Conservation (phyloP, 345 rosid species). For the Eucalyptus tenuipes region DNA sequence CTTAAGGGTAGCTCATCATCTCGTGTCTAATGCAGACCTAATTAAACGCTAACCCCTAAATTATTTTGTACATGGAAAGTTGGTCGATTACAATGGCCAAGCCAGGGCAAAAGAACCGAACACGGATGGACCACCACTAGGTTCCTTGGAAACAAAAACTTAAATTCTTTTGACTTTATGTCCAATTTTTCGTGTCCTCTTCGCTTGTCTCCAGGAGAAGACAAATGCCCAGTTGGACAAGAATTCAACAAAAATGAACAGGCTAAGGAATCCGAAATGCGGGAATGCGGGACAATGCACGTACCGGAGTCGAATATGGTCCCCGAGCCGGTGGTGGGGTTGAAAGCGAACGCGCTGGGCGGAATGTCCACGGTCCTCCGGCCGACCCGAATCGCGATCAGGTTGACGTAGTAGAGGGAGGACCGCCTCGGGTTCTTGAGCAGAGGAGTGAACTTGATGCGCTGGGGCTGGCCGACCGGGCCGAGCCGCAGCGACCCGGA, state of each 20-base stretch:
- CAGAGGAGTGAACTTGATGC: conserved; percentile 75
- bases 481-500: conserved; percentile 90
- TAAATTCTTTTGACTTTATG: background rate
- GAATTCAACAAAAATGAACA: background rate
- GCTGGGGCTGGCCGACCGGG: conserved; percentile 55
- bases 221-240: background rate
- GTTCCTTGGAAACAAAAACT: background rate
- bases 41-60: background rate
- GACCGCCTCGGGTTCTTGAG: conserved; percentile 77
- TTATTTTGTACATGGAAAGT: background rate
- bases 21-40: background rate
- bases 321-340: conserved; percentile 77
- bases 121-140: background rate
- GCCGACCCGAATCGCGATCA: conserved; percentile 70
- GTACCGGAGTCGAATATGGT: conserved; percentile 93
- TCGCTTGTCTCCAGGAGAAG: background rate
- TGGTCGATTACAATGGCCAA: background rate
- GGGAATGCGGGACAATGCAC: background rate
- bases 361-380: conserved; percentile 64
- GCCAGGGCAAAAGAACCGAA: background rate
- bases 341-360: conserved; percentile 47
- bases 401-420: conserved; percentile 77
- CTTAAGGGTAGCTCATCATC: background rate
- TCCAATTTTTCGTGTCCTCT: background rate
- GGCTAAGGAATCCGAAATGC: background rate